Conservation (phyloP, 768 basidiomycete species). For the Podaxis rugospora region DNA sequence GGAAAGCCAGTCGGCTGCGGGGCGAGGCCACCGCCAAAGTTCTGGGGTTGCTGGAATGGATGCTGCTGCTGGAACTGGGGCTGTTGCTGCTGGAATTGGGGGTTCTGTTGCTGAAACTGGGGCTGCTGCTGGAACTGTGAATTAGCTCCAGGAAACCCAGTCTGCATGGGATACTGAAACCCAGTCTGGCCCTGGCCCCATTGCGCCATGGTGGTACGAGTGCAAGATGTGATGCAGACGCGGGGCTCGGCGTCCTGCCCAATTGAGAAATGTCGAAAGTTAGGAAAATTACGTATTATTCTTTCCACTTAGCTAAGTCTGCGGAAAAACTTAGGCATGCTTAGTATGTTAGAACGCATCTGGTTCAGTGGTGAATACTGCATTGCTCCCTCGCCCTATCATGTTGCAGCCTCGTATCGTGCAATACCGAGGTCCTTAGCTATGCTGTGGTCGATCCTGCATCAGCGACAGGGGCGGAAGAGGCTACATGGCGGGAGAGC, state of each 20-base stretch:
- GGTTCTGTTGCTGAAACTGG: conserved; percentile 33
- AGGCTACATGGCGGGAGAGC: not conserved
- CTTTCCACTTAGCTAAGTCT: conserved; percentile 5
- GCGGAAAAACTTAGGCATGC: not conserved
- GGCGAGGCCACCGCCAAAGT: conserved; percentile 36
- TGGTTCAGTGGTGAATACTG: too few species aligned
- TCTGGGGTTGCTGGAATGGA: conserved; percentile 32
- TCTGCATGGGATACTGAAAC: conserved; percentile 72
- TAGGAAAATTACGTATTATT: conserved; percentile 12
- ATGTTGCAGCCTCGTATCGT: not conserved
- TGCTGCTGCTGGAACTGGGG: conserved; percentile 28
- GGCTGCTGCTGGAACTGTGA: conserved; percentile 39
- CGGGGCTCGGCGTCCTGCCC: not conserved
- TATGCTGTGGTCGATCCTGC: not conserved
- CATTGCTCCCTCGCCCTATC: not conserved
- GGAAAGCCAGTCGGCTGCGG: conserved; percentile 64
- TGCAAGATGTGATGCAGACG: conserved; percentile 14
- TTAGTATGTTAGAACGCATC: not conserved
- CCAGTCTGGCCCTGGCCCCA: conserved; percentile 68
- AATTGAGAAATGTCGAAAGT: conserved; percentile 6
- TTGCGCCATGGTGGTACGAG: conserved; percentile 60
- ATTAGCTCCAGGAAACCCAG: conserved; percentile 49
- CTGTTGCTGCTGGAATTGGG: conserved; percentile 22
- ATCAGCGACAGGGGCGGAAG: not conserved
- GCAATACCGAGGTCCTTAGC: not conserved